Evolutionary conservation across 257 asterid genomes (phyloP).

Genomic region (Ocimum tenuiflorum): DNA sequence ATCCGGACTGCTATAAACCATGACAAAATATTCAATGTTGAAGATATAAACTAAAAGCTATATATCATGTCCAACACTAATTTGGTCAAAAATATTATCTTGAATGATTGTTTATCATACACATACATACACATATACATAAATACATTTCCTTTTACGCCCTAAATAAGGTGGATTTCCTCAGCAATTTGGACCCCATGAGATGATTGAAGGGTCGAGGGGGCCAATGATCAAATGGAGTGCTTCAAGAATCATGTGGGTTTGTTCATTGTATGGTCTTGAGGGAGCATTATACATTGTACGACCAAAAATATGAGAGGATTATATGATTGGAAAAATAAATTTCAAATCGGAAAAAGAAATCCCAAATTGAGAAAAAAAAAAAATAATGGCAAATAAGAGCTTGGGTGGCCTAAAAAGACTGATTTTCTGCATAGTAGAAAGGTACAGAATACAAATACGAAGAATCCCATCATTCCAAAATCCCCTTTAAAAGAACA

Average conservation of each 20-base stretch:
- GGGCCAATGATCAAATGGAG: slow-evolving; percentile 42
- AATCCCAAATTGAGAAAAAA: not conserved
- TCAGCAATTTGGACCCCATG: slow-evolving; percentile 21
- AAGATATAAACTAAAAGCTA: no score
- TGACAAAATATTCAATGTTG: no score
- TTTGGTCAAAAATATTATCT: not conserved
- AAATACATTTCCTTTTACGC: no score
- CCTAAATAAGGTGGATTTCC: not conserved
- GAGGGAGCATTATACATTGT: slow-evolving; percentile 48
- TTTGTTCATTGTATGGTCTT: slow-evolving; percentile 44
- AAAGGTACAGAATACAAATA: slow-evolving; percentile 41
- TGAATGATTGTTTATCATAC: not conserved
- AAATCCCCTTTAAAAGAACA: slow-evolving; percentile 36
- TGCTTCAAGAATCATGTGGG: slow-evolving; percentile 44
- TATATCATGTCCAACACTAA: not conserved
- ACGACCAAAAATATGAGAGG: slow-evolving; percentile 22
- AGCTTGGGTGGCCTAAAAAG: slow-evolving; percentile 51
- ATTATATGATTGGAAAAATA: slow-evolving; percentile 19
- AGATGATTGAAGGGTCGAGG: slow-evolving; percentile 42
- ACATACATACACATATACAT: no score
- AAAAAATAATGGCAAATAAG: slow-evolving; percentile 6
- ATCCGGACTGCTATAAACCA: no score
- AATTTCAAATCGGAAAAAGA: not conserved
- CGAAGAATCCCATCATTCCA: slow-evolving; percentile 68
- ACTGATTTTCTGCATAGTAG: slow-evolving; percentile 40